These are phyloP conservation scores for Bryum argenteum DNA, from an alignment of 225 moss, liverwort and hornwort genomes.

Conservation along the genomic window DNA sequence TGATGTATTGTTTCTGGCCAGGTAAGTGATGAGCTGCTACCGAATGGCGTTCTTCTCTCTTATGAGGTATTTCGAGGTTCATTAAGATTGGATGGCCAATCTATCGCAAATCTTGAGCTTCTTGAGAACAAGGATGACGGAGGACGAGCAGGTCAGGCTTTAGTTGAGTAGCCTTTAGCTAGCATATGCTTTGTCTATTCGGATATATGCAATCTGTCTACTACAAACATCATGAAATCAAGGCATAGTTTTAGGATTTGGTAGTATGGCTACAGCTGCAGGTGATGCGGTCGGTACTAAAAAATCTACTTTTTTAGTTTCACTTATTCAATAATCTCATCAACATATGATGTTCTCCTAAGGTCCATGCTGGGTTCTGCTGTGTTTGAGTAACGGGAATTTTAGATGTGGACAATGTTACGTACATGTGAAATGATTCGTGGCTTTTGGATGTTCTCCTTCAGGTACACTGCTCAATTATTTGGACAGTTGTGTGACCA, in stretches of 20 bases:
- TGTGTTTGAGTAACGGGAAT: slow-evolving; percentile 8
- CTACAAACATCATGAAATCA: slow-evolving; percentile 17
- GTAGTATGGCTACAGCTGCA: not conserved
- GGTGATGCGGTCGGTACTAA: not conserved
- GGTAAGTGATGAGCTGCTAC: slow-evolving; percentile 79
- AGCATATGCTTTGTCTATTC: slow-evolving; percentile 6
- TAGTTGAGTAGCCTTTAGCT: not conserved
- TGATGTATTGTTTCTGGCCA: slow-evolving; percentile 41
- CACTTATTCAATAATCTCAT: not conserved
- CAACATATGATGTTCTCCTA: slow-evolving; percentile 5
- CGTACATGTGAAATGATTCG: slow-evolving; percentile 18
- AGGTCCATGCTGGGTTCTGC: slow-evolving; percentile 13
- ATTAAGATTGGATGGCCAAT: slow-evolving; percentile 86
- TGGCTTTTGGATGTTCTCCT: slow-evolving; percentile 24
- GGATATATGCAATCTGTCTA: slow-evolving; percentile 8
- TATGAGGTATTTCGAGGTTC: slow-evolving; percentile 93
- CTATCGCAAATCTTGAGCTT: slow-evolving; percentile 85
- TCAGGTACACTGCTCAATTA: slow-evolving; percentile 80
- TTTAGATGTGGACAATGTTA: slow-evolving; percentile 8
- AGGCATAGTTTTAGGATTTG: slow-evolving; percentile 1
- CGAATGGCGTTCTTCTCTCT: slow-evolving; percentile 75
- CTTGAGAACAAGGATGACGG: slow-evolving; percentile 79
- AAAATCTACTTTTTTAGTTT: slow-evolving; percentile 4
- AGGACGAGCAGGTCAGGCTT: slow-evolving; percentile 72
- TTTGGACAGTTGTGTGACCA: slow-evolving; percentile 74